Evolutionary conservation across 2,329 filamentous ascomycete species (phyloP).

Genomic region (Colletotrichum orchidophilum): DNA sequence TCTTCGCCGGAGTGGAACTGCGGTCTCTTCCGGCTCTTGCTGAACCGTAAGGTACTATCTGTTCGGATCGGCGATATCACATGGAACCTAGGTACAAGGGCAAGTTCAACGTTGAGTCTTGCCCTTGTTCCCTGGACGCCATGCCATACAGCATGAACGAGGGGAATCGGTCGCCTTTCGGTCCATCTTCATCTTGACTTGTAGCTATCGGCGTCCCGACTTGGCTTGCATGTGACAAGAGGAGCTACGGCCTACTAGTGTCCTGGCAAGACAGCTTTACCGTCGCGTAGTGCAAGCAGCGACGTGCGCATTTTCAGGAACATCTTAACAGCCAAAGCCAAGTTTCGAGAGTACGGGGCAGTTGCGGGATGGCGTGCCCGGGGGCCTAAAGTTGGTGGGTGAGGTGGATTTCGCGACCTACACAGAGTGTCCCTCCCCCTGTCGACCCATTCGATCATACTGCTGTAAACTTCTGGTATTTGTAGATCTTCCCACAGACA

Average conservation of each 20-base stretch:
- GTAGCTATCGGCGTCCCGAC: neutral
- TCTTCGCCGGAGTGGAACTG: neutral
- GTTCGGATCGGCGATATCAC: neutral
- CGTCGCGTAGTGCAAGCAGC: neutral
- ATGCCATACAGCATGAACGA: neutral
- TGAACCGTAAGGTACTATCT: neutral
- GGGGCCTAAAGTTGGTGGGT: neutral
- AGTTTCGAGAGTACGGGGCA: neutral
- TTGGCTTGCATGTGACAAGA: slow-evolving; percentile 11
- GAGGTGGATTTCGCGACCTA: neutral
- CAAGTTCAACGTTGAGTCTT: neutral
- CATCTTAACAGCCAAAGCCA: neutral
- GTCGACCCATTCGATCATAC: neutral
- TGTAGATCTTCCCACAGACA: neutral
- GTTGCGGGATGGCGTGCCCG: neutral
- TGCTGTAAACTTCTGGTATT: neutral
- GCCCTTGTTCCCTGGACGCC: neutral
- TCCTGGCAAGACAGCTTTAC: neutral
- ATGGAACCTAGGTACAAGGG: too few relatives aligned
- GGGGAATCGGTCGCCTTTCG: neutral
- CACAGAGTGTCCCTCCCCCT: neutral
- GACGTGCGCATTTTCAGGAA: neutral
- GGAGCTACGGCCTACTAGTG: neutral
- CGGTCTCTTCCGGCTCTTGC: neutral
- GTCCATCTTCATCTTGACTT: slow-evolving; percentile 8